Conservation (phyloP, 257 asterid species). For the Catharanthus roseus region DNA sequence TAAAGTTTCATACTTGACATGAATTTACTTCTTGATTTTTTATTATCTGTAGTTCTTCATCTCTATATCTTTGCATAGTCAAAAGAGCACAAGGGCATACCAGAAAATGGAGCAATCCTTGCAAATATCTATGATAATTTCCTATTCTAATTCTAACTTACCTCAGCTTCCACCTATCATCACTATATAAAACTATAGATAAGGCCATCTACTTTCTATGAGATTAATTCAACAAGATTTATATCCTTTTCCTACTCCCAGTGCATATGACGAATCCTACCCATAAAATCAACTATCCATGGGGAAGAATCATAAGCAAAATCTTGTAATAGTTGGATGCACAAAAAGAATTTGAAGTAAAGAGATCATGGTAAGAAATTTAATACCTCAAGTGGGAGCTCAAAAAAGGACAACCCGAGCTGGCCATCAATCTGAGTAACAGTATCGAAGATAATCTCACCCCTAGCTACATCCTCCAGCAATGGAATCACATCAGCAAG, state of each 20-base stretch:
- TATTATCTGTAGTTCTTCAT: too few species aligned
- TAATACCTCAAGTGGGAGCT: constrained; percentile 66
- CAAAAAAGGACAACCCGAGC: constrained; percentile 46
- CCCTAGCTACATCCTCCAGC: constrained; percentile 67
- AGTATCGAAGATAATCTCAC: constrained; percentile 62
- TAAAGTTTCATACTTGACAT: neutral
- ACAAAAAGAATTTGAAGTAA: neutral
- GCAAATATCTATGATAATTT: neutral
- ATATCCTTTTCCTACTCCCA: too few species aligned
- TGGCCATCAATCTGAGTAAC: constrained; percentile 52
- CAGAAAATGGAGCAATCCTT: neutral
- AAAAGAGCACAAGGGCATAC: neutral
- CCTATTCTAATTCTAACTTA: neutral
- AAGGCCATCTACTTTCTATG: neutral
- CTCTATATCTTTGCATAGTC: neutral
- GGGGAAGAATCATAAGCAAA: neutral
- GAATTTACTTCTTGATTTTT: neutral
- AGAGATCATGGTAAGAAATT: neutral
- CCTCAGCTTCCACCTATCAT: neutral
- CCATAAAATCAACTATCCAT: neutral
- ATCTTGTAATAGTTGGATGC: neutral
- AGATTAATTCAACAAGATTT: neutral
- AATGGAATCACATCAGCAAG: constrained; percentile 52
- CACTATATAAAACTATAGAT: neutral
- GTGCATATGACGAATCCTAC: neutral